Conservation (phyloP, 441 rosid genomes). For the Iberis amara region DNA sequence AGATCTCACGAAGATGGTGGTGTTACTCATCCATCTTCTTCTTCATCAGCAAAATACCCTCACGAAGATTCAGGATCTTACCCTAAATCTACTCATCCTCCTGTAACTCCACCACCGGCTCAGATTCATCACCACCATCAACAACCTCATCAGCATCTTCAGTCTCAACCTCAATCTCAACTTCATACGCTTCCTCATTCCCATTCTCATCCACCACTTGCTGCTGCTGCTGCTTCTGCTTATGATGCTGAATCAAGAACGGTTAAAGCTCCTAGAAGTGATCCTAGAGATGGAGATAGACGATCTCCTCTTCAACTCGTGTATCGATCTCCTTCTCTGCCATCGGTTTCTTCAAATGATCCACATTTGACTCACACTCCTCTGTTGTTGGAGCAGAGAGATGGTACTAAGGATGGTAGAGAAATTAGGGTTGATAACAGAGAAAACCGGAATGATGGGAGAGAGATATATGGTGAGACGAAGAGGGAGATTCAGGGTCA, state of each 20-base stretch:
- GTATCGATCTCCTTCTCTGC: conserved; percentile 44
- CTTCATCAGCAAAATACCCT: conserved; percentile 61
- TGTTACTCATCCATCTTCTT: conserved; percentile 47
- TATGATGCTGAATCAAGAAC: conserved; percentile 65
- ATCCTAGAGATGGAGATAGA: conserved; percentile 72
- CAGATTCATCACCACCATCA: conserved; percentile 35
- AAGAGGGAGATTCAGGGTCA: conserved; percentile 69
- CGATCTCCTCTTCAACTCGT: conserved; percentile 70
- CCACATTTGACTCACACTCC: conserved; percentile 40
- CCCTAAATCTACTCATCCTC: conserved; percentile 55
- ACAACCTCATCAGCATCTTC: conserved; percentile 23
- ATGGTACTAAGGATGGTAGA: conserved; percentile 48
- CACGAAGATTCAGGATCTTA: conserved; percentile 61
- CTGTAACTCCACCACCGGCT: conserved; percentile 30
- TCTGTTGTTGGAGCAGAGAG: conserved; percentile 55
- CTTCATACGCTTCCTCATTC: conserved; percentile 20
- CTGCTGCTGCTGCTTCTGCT: conserved; percentile 27
- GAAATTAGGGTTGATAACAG: conserved; percentile 53
- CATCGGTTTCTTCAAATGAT: conserved; percentile 47
- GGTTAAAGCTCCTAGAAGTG: conserved; percentile 58
- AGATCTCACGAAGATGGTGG: conserved; percentile 79
- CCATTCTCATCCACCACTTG: conserved; percentile 27
- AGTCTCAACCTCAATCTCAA: conserved; percentile 22
- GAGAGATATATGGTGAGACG: conserved; percentile 48
- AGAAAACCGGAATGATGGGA: conserved; percentile 51